These are phyloP conservation scores for Carex scoparia DNA, from an alignment of 176 grass and related monocot species.

Conservation along the genomic window DNA sequence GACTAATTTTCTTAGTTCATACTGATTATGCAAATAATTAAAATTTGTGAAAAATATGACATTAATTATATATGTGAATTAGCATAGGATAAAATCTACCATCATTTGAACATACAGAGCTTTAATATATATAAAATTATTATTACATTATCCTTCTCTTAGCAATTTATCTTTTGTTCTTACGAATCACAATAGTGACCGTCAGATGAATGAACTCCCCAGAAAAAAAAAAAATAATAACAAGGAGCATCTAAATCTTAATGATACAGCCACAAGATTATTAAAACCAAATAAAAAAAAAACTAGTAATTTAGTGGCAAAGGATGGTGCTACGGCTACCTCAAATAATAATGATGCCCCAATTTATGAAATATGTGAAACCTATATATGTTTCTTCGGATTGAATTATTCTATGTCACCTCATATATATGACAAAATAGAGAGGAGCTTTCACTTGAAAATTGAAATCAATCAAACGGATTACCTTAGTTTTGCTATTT, in stretches of 20 bases:
- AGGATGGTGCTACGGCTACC: background rate
- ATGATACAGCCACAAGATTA: background rate
- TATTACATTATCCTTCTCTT: too few species aligned
- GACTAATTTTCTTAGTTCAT: too few species aligned
- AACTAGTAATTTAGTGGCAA: background rate
- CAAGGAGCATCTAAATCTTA: too few species aligned
- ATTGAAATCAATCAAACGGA: background rate
- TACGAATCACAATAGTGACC: background rate
- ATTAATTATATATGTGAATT: too few species aligned
- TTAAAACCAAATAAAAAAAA: background rate
- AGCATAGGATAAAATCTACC: too few species aligned
- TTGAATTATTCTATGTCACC: background rate
- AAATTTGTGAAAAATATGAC: too few species aligned
- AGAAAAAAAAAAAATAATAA: too few species aligned
- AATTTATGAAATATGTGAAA: background rate
- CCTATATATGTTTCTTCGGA: background rate
- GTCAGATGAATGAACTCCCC: background rate
- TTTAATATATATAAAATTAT: background rate
- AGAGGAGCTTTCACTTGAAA: background rate
- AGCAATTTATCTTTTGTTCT: background rate
- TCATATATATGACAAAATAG: background rate
- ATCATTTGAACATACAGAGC: background rate
- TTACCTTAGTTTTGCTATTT: conserved; percentile 11
- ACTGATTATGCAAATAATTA: too few species aligned
- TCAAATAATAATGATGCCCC: background rate